Conservation (phyloP, 306 rosid genomes). For the Parietaria judaica region DNA sequence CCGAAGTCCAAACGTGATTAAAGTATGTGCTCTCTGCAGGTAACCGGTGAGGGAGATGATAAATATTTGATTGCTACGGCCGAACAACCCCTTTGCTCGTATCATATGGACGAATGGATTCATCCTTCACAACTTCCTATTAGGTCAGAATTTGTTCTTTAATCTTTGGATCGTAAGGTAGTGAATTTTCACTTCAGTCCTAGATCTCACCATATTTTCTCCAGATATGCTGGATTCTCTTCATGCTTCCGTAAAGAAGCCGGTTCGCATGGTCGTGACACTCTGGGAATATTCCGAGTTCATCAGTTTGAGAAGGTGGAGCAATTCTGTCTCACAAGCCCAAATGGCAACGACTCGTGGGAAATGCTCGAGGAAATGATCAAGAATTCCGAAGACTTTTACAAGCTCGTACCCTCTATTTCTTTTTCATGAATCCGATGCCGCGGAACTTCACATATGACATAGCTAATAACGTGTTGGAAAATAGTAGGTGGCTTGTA, state of each 20-base stretch:
- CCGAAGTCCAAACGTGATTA: slow-evolving; percentile 1
- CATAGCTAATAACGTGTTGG: neutral
- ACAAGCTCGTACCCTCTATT: slow-evolving; percentile 40
- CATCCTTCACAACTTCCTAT: slow-evolving; percentile 85
- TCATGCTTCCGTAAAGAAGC: slow-evolving; percentile 99
- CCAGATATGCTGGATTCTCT: slow-evolving; percentile 90
- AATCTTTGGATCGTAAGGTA: slow-evolving; percentile 3
- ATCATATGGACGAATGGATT: slow-evolving; percentile 88
- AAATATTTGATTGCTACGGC: slow-evolving; percentile 96
- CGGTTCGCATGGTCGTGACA: slow-evolving; percentile 96
- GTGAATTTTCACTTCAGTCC: slow-evolving; percentile 3
- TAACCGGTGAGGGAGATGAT: slow-evolving; percentile 97
- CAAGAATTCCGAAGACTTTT: slow-evolving; percentile 83
- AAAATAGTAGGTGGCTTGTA: too few species aligned
- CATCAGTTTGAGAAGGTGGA: slow-evolving; percentile 97
- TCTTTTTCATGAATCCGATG: slow-evolving; percentile 7
- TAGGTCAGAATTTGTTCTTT: slow-evolving; percentile 39
- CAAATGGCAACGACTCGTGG: slow-evolving; percentile 80
- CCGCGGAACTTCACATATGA: neutral
- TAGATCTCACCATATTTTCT: slow-evolving; percentile 4
- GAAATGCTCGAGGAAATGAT: slow-evolving; percentile 95
- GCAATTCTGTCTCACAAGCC: slow-evolving; percentile 84
- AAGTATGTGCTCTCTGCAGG: slow-evolving; percentile 33
- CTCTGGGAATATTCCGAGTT: slow-evolving; percentile 86
- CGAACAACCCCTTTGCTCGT: slow-evolving; percentile 91